Base-by-base conservation (phyloP, 176 grass and related monocot species). In the Thinopyrum elongatum region DNA sequence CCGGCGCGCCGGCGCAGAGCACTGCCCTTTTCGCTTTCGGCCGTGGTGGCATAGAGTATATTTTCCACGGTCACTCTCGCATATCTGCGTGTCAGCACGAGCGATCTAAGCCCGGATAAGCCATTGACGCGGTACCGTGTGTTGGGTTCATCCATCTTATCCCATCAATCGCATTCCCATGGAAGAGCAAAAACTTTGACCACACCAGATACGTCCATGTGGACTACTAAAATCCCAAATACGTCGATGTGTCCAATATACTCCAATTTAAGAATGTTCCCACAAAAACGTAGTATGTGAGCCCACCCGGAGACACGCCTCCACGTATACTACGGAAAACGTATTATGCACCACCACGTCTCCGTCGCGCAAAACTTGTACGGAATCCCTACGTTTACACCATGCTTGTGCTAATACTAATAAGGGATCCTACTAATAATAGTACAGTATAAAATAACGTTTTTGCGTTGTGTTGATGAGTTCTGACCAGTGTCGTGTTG, bases 91-190 rank as follows among this genome's bases (percentile, higher is more conserved):
- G 70, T 71, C 74, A 62, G 51, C 86, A 26, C 73, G 19, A 58
- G 19, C 55, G 55, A 58, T 58, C 55, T 26, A 11, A 16, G 7
- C 17, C 25, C 63, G 81, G 81, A 79, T 78, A 9, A 79, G 65
- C 70, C 41, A n/a, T 38, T 71, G 80, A 84, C 87, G 87, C 86
- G 53, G 10, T 84, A 64, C 36, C 81, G 73, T 33, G 65, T 23
- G 53, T 46, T 46, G 42, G 42, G 42, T 7, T 66, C 65, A 9
- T 25, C 42, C 30, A 16, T 15, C 63, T 10, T 21, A 59, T 60
- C 5, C 23, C 76, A 2, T 22, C 17, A 0, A 3, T 58, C 19
- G 55, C 55, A 15, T 2, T 46, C 39, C 25, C 59, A 63, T 23
- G 51, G 35, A 39, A 44, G 25, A 47, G 28, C 51, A 31, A 70